phyloP scores from a whole-genome alignment of 208 protist genomes.

The Lotmaria passim region DNA sequence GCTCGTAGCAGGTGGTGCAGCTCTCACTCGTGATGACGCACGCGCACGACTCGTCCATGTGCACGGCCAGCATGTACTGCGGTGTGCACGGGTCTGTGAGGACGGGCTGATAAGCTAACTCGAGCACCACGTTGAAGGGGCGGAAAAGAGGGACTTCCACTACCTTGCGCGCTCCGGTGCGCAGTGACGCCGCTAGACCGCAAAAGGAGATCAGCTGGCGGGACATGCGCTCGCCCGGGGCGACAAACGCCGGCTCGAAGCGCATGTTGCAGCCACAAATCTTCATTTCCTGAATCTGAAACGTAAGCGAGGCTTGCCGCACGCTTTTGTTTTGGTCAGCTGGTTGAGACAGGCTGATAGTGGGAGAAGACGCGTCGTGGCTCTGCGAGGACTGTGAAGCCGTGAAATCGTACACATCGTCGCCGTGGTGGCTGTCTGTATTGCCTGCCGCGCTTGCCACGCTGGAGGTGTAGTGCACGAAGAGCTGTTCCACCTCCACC shows the following conservation, averaged over 20 bases:
- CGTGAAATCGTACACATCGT: neutral
- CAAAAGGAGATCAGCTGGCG: slow-evolving; percentile 61
- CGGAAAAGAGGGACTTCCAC: slow-evolving; percentile 18
- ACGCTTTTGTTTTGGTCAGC: neutral
- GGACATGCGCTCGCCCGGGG: slow-evolving; percentile 41
- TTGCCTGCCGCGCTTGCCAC: neutral
- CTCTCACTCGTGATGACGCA: slow-evolving; percentile 30
- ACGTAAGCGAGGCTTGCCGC: slow-evolving; percentile 25
- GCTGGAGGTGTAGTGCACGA: slow-evolving; percentile 52
- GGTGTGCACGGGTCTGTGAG: slow-evolving; percentile 14
- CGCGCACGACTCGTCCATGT: slow-evolving; percentile 31
- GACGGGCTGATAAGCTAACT: slow-evolving; percentile 38
- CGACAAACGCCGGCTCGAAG: slow-evolving; percentile 55
- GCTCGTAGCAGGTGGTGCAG: slow-evolving; percentile 25
- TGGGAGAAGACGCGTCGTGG: slow-evolving; percentile 4
- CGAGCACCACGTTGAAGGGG: slow-evolving; percentile 24
- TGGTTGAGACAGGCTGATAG: neutral
- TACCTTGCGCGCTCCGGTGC: neutral
- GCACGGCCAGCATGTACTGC: slow-evolving; percentile 37
- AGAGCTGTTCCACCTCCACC: slow-evolving; percentile 57
- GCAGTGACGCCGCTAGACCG: slow-evolving; percentile 46
- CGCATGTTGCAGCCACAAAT: slow-evolving; percentile 64
- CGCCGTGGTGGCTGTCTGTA: too few relatives aligned
- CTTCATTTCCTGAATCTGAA: slow-evolving; percentile 46
- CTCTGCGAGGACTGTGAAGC: neutral